Conservation (phyloP, 495 filamentous ascomycete genomes). For the Penicillium nucicola region DNA sequence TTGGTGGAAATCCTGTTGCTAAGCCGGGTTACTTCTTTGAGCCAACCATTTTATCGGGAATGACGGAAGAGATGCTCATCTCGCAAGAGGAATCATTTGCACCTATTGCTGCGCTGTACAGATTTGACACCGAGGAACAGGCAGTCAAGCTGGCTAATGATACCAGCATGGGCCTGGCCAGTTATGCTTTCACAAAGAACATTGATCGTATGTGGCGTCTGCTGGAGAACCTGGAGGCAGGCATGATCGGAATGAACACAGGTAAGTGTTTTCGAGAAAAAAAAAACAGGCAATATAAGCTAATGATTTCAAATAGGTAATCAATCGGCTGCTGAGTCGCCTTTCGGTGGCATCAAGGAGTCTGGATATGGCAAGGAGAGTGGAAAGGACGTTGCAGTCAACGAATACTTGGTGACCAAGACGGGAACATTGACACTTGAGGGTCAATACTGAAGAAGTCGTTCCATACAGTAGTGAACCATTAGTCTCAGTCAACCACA, state of each 20-base stretch:
- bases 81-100: constrained; percentile 69
- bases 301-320: constrained; percentile 39
- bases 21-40: constrained; percentile 67
- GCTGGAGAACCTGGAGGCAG: constrained; percentile 70
- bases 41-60: constrained; percentile 63
- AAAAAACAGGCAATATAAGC: background rate
- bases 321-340: constrained; percentile 64
- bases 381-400: constrained; percentile 67
- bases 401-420: constrained; percentile 70
- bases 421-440: constrained; percentile 65
- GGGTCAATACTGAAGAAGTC: constrained; percentile 45
- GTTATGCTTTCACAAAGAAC: constrained; percentile 73
- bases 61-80: constrained; percentile 62
- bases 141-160: constrained; percentile 60
- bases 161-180: constrained; percentile 68
- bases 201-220: constrained; percentile 69
- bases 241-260: constrained; percentile 72
- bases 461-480: background rate
- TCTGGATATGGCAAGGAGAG: constrained; percentile 75
- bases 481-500: background rate
- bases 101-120: constrained; percentile 63
- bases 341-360: constrained; percentile 76
- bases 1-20: constrained; percentile 53
- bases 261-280: constrained; percentile 31
- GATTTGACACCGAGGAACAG: constrained; percentile 69